phyloP scores from a whole-genome alignment of 73 alveolate genomes.

The Tetrahymena elliotti region DNA sequence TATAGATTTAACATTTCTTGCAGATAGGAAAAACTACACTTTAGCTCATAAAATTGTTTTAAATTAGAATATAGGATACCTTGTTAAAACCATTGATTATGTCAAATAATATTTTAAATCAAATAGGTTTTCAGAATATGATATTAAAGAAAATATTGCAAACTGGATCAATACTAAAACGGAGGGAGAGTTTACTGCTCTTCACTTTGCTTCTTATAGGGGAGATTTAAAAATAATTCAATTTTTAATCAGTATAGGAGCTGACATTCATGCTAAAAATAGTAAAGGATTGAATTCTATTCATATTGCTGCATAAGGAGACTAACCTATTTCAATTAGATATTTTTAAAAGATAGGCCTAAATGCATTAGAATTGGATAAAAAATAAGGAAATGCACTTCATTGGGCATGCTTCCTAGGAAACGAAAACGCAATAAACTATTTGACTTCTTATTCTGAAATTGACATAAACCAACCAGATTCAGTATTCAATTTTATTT shows the following conservation, averaged over 20 bases:
- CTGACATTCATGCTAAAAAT: conserved; percentile 57
- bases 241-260: conserved; percentile 64
- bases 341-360: conserved; percentile 42
- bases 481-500: conserved; percentile 24
- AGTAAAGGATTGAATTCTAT: conserved; percentile 74
- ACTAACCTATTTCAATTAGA: conserved; percentile 62
- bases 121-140: background rate
- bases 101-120: background rate
- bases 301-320: conserved; percentile 94
- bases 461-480: conserved; percentile 20
- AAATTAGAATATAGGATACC: background rate
- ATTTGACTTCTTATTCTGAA: conserved; percentile 64
- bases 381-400: conserved; percentile 25
- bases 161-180: background rate
- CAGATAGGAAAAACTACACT: background rate
- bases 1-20: background rate
- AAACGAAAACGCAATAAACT: conserved; percentile 75
- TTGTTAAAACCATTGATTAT: background rate
- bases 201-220: conserved; percentile 82
- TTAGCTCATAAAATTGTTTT: background rate
- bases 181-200: conserved; percentile 76
- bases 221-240: conserved; percentile 76
- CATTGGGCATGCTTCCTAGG: conserved; percentile 87
- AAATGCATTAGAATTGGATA: background rate
- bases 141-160: background rate